phyloP scores from a whole-genome alignment of 192 early-diverging fungal species.

The Dissophora ornata region DNA sequence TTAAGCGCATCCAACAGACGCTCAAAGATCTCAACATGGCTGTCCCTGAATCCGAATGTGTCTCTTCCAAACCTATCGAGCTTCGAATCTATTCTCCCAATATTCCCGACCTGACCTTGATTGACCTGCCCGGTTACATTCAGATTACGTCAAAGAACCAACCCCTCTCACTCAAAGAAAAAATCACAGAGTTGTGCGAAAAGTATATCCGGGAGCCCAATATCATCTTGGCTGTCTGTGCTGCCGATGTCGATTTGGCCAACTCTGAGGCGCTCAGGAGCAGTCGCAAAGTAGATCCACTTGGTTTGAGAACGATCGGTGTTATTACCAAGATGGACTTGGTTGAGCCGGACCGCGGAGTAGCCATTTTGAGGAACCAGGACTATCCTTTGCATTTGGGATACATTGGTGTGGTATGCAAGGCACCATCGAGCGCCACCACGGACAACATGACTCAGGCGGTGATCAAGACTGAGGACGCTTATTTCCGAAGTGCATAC shows the following conservation, averaged over 20 bases:
- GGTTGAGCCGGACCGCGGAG: slow-evolving; percentile 82
- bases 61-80: slow-evolving; percentile 86
- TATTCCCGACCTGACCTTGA: slow-evolving; percentile 85
- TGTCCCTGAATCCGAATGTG: slow-evolving; percentile 92
- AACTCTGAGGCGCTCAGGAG: slow-evolving; percentile 87
- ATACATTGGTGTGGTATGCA: slow-evolving; percentile 97
- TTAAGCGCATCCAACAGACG: slow-evolving; percentile 90
- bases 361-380: slow-evolving; percentile 84
- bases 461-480: slow-evolving; percentile 65
- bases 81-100: slow-evolving; percentile 86
- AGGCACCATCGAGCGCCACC: slow-evolving; percentile 58
- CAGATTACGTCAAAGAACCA: slow-evolving; percentile 87
- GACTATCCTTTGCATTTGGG: slow-evolving; percentile 96
- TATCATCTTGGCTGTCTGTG: slow-evolving; percentile 86
- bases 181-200: slow-evolving; percentile 87
- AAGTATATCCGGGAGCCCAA: slow-evolving; percentile 84
- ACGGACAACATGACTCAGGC: slow-evolving; percentile 64
- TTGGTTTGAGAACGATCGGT: slow-evolving; percentile 84
- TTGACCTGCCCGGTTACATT: slow-evolving; percentile 90
- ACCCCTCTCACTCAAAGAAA: slow-evolving; percentile 78
- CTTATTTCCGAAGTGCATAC: slow-evolving; percentile 64
- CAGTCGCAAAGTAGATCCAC: slow-evolving; percentile 81
- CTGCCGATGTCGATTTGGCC: slow-evolving; percentile 87
- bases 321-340: slow-evolving; percentile 92
- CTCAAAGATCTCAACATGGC: slow-evolving; percentile 95